phyloP scores from a whole-genome alignment of 345 rosid genomes.

The Odontarrhena argentea region DNA sequence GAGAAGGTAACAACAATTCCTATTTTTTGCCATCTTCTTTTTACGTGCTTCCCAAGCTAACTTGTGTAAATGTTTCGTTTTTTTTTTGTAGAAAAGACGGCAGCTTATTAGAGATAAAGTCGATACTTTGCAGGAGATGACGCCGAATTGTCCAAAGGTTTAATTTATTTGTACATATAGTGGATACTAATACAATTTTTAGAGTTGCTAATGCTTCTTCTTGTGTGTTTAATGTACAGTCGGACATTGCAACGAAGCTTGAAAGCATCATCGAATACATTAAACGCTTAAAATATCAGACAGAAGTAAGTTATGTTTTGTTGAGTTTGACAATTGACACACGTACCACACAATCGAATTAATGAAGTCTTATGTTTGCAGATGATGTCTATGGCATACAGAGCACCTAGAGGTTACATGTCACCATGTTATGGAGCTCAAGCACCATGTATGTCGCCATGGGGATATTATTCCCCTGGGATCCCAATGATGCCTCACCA shows the following conservation, averaged over 20 bases:
- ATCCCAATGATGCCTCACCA: constrained; percentile 22
- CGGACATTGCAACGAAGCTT: constrained; percentile 29
- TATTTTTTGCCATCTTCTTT: too few species aligned
- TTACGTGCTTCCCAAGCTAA: constrained; percentile 18
- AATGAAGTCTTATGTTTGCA: not conserved
- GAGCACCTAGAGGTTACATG: constrained; percentile 3
- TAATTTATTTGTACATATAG: not conserved
- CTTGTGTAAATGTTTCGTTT: not conserved
- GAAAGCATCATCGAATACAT: constrained; percentile 17
- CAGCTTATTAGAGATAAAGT: constrained; percentile 24
- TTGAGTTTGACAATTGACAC: not conserved
- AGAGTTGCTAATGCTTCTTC: not conserved
- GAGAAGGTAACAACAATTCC: constrained; percentile 18
- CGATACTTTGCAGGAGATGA: constrained; percentile 28
- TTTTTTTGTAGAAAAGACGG: constrained; percentile 30
- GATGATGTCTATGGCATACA: constrained; percentile 23
- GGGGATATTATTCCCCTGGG: constrained; percentile 26
- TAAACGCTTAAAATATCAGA: constrained; percentile 3
- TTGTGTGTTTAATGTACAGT: constrained; percentile 6
- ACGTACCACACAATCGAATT: too few species aligned
- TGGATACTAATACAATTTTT: not conserved
- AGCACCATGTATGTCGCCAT: constrained; percentile 27
- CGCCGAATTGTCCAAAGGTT: constrained; percentile 25
- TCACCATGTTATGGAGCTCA: constrained; percentile 24
- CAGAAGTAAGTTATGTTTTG: constrained; percentile 13